phyloP scores from a whole-genome alignment of 345 rosid species.

The Linum lewisii region DNA sequence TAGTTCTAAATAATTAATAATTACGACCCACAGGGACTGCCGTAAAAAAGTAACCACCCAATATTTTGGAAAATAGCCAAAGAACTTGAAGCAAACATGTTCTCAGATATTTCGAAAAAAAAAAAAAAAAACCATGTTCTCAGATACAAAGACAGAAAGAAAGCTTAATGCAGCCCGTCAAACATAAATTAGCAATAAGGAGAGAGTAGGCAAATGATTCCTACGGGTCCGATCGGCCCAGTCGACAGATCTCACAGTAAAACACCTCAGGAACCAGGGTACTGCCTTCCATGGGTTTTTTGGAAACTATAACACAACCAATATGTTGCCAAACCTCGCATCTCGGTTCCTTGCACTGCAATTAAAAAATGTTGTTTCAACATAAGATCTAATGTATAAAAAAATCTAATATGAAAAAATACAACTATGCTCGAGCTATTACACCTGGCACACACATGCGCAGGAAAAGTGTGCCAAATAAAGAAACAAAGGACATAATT shows the following conservation, averaged over 20 bases:
- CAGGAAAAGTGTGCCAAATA: background rate
- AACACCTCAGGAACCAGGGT: conserved; percentile 15
- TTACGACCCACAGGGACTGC: background rate
- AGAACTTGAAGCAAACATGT: background rate
- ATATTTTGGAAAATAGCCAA: background rate
- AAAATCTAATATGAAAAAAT: background rate
- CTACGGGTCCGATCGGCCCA: conserved; percentile 36
- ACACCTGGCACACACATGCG: background rate
- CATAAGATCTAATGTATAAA: background rate
- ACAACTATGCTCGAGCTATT: background rate
- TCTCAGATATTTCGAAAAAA: too few relatives aligned
- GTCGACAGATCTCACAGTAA: conserved; percentile 32
- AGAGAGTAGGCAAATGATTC: conserved; percentile 8
- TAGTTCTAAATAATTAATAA: background rate
- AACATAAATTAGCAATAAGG: background rate
- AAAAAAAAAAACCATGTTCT: background rate
- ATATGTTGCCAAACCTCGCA: conserved; percentile 31
- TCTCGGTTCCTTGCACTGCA: conserved; percentile 31
- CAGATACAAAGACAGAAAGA: background rate
- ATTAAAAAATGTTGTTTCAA: conserved; percentile 1
- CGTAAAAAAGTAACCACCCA: background rate
- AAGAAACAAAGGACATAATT: too few relatives aligned
- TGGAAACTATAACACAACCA: conserved; percentile 26
- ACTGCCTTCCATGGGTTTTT: conserved; percentile 18
- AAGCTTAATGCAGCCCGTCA: background rate